These are phyloP conservation scores for Suhomyces atakaporum DNA, from an alignment of 1,139 yeast genomes.

Conservation along the genomic window DNA sequence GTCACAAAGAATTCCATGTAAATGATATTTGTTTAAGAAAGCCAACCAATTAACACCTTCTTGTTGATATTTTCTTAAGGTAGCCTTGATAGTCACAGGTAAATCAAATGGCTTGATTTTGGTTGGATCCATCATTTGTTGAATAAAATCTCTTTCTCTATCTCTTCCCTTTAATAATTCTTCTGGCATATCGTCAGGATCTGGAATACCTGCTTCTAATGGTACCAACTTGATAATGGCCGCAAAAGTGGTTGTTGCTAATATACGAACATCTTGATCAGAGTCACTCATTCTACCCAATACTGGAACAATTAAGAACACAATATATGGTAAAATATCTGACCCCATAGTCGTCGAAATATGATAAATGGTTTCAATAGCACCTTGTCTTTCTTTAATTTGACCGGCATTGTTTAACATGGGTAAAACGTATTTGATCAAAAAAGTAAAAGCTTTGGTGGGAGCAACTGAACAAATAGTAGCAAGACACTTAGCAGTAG, in stretches of 20 bases:
- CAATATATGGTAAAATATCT: slow-evolving; percentile 88
- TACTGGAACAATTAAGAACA: slow-evolving; percentile 92
- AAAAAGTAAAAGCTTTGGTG: slow-evolving; percentile 69
- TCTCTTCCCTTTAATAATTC: slow-evolving; percentile 87
- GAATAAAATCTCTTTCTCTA: slow-evolving; percentile 89
- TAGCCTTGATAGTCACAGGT: slow-evolving; percentile 91
- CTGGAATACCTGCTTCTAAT: slow-evolving; percentile 95
- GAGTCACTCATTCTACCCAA: slow-evolving; percentile 98
- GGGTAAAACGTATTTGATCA: slow-evolving; percentile 80
- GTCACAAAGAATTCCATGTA: slow-evolving; percentile 96
- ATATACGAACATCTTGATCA: slow-evolving; percentile 80
- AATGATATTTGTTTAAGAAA: slow-evolving; percentile 87
- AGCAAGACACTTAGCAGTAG: slow-evolving; percentile 89
- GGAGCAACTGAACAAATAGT: slow-evolving; percentile 77
- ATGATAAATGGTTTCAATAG: slow-evolving; percentile 88
- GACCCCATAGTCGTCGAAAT: slow-evolving; percentile 84
- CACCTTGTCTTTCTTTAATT: slow-evolving; percentile 84
- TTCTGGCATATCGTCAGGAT: slow-evolving; percentile 89
- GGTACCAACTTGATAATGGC: slow-evolving; percentile 94
- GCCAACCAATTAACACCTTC: slow-evolving; percentile 99
- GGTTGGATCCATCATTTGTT: slow-evolving; percentile 98
- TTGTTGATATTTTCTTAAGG: slow-evolving; percentile 92
- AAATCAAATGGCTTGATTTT: slow-evolving; percentile 84
- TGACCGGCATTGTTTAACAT: slow-evolving; percentile 79
- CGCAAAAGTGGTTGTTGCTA: slow-evolving; percentile 96